Base-by-base conservation (phyloP, 345 rosid genomes). In the Dovyalis caffra region DNA sequence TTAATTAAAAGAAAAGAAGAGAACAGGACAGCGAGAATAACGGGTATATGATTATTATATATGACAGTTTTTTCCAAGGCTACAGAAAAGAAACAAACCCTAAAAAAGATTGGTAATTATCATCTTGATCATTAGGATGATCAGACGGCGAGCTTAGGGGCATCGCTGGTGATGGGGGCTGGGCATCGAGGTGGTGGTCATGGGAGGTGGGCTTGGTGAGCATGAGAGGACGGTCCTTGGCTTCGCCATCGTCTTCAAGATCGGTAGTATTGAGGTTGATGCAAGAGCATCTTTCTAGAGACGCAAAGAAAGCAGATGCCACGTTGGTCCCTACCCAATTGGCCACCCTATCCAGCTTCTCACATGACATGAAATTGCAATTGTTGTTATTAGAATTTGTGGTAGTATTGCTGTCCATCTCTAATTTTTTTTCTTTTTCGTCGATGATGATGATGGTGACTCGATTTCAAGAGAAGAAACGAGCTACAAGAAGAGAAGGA, bases 201-300 rank as follows among this genome's bases (percentile, higher is more conserved):
- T 51, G 78, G 20, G 45, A 47, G 3, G 71, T 15, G 68, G 87
- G 74, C 56, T 79, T 79, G 79, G 88, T 56, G 71, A 84, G 70
- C 81, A 87, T 74, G 73, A 88, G 88, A 45, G 92, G 92, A 60
- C 83, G 81, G 51, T 86, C 88, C 65, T 73, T 80, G 58, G 88
- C 87, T 71, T 87, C 90, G 3, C 85, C 90, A 20, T 87, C 94
- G 31, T 87, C 83, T 3, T 87, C 90, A 37, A 66, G 73, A 38
- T 90, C 94, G 74, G 75, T 73, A 84, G 92, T 87, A 79, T 80
- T 82, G 75, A 90, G 88, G 70, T 88, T 88, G 86, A 90, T 88
- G 84, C 90, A 90, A 65, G 92, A 88, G 77, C 92, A 88, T 9
- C 94, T 83, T 75, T 90, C 94, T 29, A 90, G 75, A 16, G 94